Conservation (phyloP, 2,329 filamentous ascomycete species). For the Hymenoscyphus occultus region DNA sequence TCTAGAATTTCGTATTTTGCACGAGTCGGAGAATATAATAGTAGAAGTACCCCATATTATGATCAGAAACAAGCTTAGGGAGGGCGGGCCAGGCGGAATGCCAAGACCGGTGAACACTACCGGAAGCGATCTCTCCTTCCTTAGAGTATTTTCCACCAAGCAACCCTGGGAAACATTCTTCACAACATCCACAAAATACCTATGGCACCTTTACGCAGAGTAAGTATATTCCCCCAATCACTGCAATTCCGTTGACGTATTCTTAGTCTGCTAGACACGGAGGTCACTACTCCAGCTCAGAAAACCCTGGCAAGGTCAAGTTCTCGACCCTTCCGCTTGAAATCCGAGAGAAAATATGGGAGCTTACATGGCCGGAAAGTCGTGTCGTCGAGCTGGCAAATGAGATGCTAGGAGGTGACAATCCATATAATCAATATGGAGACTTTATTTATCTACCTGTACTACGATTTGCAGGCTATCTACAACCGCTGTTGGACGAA, state of each 20-base stretch:
- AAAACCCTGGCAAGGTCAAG: background rate
- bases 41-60: background rate
- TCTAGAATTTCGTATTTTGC: background rate
- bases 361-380: background rate
- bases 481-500: background rate
- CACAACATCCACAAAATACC: background rate
- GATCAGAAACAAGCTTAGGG: background rate
- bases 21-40: background rate
- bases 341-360: background rate
- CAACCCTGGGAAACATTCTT: background rate
- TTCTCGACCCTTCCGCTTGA: background rate
- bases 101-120: background rate
- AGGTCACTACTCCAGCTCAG: background rate
- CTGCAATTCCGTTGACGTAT: background rate
- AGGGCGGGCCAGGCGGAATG: background rate
- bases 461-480: background rate
- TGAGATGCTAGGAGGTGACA: background rate
- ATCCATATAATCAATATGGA: no score
- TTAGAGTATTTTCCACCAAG: background rate
- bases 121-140: background rate
- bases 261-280: background rate
- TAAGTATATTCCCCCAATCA: background rate
- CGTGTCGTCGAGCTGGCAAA: background rate
- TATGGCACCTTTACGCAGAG: background rate
- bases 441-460: background rate